Conservation (phyloP, 1,284 basidiomycete genomes). For the Apiotrichum akiyoshidainum region DNA sequence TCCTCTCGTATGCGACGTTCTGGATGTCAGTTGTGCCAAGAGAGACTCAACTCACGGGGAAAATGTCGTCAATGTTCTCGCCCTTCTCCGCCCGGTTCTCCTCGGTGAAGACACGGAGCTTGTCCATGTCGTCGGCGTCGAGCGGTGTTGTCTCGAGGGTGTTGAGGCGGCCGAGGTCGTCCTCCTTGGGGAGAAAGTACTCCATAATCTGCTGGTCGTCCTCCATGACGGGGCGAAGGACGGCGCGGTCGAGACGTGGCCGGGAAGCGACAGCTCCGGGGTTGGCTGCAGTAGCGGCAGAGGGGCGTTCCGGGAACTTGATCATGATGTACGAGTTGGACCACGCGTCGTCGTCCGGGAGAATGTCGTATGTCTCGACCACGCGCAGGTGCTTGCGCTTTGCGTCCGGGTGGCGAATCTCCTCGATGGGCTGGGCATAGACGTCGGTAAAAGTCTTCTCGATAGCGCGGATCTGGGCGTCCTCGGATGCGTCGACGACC, state of each 20-base stretch:
- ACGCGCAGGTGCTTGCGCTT: conserved; percentile 73
- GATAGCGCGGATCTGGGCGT: conserved; percentile 75
- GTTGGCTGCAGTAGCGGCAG: conserved; percentile 64
- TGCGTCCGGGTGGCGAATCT: conserved; percentile 61
- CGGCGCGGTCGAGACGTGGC: conserved; percentile 69
- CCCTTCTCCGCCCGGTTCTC: conserved; percentile 19
- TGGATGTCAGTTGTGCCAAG: conserved; percentile 6
- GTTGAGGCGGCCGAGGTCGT: conserved; percentile 53
- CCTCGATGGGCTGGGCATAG: conserved; percentile 58
- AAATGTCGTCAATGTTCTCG: conserved; percentile 29
- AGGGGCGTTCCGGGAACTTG: conserved; percentile 78
- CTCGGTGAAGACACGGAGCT: not conserved
- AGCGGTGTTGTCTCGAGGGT: conserved; percentile 27
- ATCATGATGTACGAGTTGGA: conserved; percentile 84
- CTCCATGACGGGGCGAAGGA: conserved; percentile 74
- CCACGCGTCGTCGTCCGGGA: conserved; percentile 85
- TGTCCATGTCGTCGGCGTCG: conserved; percentile 22
- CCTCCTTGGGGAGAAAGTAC: conserved; percentile 80
- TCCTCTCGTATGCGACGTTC: conserved; percentile 38
- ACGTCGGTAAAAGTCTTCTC: conserved; percentile 72
- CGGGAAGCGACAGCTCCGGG: conserved; percentile 56
- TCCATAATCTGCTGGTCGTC: conserved; percentile 81
- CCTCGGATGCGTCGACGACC: conserved; percentile 68
- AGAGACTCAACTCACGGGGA: conserved; percentile 31
- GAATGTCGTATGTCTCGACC: conserved; percentile 74